phyloP scores from a whole-genome alignment of 2,329 filamentous ascomycete species.

The Neonectria magnoliae region DNA sequence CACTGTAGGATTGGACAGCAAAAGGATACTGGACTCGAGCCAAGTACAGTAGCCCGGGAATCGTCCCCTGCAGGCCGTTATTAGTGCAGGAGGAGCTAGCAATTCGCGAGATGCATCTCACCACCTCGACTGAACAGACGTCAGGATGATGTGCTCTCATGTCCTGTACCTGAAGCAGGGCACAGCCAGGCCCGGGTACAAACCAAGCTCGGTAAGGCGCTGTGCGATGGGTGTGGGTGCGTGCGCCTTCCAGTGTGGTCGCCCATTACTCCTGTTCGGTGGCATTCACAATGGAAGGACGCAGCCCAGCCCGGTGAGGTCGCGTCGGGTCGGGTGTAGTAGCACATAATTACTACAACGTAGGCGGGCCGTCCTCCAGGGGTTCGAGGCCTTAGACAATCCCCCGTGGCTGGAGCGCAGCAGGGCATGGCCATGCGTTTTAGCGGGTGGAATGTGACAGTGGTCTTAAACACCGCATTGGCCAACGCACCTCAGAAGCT shows the following conservation, averaged over 20 bases:
- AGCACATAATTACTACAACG: too few relatives aligned
- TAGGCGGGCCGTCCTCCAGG: background rate
- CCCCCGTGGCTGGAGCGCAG: slow-evolving; percentile 4
- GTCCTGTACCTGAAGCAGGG: slow-evolving; percentile 26
- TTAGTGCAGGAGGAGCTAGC: slow-evolving; percentile 7
- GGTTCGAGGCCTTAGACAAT: background rate
- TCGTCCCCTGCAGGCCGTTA: background rate
- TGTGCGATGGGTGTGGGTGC: slow-evolving; percentile 20
- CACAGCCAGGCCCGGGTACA: slow-evolving; percentile 13
- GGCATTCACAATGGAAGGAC: slow-evolving; percentile 4
- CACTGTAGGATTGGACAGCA: background rate
- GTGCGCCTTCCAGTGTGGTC: slow-evolving; percentile 9
- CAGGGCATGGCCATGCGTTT: slow-evolving; percentile 22
- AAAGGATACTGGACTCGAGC: too few relatives aligned
- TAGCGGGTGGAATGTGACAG: slow-evolving; percentile 31
- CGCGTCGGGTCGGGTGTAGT: background rate
- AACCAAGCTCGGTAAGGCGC: slow-evolving; percentile 17
- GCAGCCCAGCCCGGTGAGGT: background rate
- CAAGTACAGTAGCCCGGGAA: background rate
- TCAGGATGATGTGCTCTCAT: slow-evolving; percentile 7
- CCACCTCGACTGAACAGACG: slow-evolving; percentile 1
- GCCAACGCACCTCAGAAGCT: slow-evolving; percentile 14
- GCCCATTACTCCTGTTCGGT: slow-evolving; percentile 5
- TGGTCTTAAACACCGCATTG: slow-evolving; percentile 34
- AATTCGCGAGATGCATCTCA: slow-evolving; percentile 10